Percentiles rank a stretch among this genome's conserved stretches.
These are phyloP conservation scores for Blastocladiella britannica DNA, from an alignment of 192 early-diverging fungal species.

Conservation along the genomic window DNA sequence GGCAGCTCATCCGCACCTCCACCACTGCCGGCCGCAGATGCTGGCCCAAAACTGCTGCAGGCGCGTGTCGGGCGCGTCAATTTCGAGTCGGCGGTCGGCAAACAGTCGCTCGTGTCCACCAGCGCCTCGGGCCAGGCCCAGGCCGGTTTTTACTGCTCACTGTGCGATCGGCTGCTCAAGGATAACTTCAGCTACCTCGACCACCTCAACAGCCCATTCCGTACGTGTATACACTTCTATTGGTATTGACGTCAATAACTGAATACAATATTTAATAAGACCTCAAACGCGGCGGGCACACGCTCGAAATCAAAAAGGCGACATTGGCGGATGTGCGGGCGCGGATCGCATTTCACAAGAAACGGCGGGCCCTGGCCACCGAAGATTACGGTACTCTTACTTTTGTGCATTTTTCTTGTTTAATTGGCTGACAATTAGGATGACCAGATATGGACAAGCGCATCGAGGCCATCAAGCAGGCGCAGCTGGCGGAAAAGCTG, in stretches of 20 bases:
- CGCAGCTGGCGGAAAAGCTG: too few species aligned
- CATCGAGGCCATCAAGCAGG: too few species aligned
- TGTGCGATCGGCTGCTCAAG: background rate
- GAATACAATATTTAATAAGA: too few species aligned
- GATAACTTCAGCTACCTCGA: background rate
- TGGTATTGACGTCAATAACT: too few species aligned
- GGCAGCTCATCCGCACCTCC: too few species aligned
- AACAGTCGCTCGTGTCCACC: background rate
- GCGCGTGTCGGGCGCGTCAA: background rate
- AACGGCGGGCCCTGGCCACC: background rate
- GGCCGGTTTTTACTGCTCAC: background rate
- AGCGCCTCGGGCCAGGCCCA: background rate
- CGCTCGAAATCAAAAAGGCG: background rate
- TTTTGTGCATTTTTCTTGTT: too few species aligned
- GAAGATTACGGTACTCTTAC: background rate
- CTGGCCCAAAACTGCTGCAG: too few species aligned
- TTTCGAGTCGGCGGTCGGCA: background rate
- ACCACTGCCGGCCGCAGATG: too few species aligned
- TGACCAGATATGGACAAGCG: too few species aligned
- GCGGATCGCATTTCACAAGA: background rate
- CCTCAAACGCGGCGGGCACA: too few species aligned
- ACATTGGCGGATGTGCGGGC: background rate
- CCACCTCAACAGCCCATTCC: background rate
- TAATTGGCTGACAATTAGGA: too few species aligned
- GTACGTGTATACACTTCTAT: too few species aligned